Conservation (phyloP, 2,329 filamentous ascomycete species). For the Alternaria gansuensis region DNA sequence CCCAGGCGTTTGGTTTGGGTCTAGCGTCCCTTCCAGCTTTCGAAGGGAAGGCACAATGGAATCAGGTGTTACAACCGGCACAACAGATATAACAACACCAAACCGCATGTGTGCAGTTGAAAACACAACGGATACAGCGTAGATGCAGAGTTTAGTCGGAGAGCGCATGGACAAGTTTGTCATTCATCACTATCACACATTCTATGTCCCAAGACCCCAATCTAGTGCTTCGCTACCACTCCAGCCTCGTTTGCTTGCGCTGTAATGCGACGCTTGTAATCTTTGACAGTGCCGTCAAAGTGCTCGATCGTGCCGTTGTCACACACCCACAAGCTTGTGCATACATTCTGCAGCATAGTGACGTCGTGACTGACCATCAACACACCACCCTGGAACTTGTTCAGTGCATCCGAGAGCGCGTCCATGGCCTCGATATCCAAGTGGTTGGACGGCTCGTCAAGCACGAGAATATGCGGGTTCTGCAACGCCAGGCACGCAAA, state of each 20-base stretch:
- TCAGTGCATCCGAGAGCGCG: constrained; percentile 83
- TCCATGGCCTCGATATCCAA: constrained; percentile 99
- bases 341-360: constrained; percentile 97
- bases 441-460: constrained; percentile 98
- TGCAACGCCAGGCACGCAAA: constrained; percentile 95
- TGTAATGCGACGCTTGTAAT: constrained; percentile 96
- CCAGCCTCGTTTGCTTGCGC: constrained; percentile 88
- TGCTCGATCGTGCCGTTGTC: constrained; percentile 94
- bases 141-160: neutral
- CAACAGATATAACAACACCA: neutral
- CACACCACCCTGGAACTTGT: constrained; percentile 90
- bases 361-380: constrained; percentile 99
- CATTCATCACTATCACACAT: neutral
- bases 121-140: neutral
- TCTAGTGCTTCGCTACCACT: constrained; percentile 71
- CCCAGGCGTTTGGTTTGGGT: constrained; percentile 27
- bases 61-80: constrained; percentile 18
- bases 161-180: neutral
- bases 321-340: constrained; percentile 94
- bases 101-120: neutral
- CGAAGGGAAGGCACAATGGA: constrained; percentile 17
- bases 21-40: constrained; percentile 33
- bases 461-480: constrained; percentile 95
- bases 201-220: neutral
- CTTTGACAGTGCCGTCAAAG: constrained; percentile 92